Conservation (phyloP, 75 land plant genomes). For the Ceratopteris richardii region DNA sequence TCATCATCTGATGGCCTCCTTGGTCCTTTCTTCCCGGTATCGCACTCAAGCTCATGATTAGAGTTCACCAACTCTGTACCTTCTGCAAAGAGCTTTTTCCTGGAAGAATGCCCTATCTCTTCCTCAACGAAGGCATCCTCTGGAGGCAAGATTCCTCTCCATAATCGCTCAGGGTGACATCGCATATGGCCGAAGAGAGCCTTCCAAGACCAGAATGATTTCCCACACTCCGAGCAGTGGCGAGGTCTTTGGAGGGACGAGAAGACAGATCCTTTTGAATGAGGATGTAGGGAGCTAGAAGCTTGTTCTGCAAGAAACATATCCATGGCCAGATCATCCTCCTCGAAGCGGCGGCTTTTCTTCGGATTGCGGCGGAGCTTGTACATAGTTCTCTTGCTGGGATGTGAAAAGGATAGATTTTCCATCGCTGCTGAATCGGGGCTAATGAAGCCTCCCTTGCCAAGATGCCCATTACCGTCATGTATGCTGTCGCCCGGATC, state of each 20-base stretch:
- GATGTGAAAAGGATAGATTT: too few relatives aligned
- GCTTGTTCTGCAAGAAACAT: not conserved
- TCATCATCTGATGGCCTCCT: too few relatives aligned
- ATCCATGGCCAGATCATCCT: slow-evolving; percentile 3
- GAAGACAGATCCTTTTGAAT: not conserved
- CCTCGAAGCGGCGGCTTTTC: slow-evolving; percentile 24
- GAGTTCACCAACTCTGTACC: too few relatives aligned
- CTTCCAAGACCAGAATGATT: slow-evolving; percentile 38
- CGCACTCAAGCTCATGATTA: too few relatives aligned
- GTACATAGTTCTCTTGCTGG: slow-evolving; percentile 11
- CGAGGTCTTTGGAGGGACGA: not conserved
- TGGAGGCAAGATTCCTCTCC: slow-evolving; percentile 21
- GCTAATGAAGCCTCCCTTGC: too few relatives aligned
- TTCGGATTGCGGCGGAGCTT: slow-evolving; percentile 33
- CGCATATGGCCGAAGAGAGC: slow-evolving; percentile 57
- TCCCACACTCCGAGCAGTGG: slow-evolving; percentile 38
- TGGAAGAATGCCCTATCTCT: too few relatives aligned
- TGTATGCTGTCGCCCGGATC: too few relatives aligned
- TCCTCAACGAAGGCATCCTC: too few relatives aligned
- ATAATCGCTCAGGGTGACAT: slow-evolving; percentile 37
- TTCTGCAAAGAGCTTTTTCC: too few relatives aligned
- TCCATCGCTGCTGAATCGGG: too few relatives aligned
- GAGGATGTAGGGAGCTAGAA: not conserved
- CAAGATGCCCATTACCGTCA: too few relatives aligned
- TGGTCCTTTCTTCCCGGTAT: too few relatives aligned